phyloP scores from a whole-genome alignment of 2,329 filamentous ascomycete species.

The Coniochaeta prunicola region DNA sequence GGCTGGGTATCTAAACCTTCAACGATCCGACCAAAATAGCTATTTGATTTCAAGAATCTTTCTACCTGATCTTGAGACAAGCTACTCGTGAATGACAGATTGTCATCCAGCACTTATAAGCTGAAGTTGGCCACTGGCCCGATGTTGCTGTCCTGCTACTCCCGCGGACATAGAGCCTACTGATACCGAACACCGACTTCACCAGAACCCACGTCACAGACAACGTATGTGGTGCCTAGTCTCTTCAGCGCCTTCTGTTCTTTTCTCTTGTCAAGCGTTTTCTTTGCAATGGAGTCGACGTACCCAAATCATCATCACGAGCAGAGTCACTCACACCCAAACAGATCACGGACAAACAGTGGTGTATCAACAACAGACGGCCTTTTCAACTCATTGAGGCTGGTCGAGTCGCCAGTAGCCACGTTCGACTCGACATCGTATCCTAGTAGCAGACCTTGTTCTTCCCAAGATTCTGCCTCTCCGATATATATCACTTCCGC shows the following conservation, averaged over 20 bases:
- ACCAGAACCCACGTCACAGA: neutral
- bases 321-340: conserved; percentile 16
- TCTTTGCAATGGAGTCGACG: conserved; percentile 12
- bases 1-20: conserved; percentile 2
- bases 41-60: conserved; percentile 1
- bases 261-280: neutral
- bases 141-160: neutral
- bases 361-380: conserved; percentile 15
- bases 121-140: neutral
- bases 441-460: conserved; percentile 13
- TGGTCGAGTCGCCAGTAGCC: conserved; percentile 10
- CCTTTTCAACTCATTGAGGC: conserved; percentile 14
- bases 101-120: conserved; percentile 1
- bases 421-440: conserved; percentile 12
- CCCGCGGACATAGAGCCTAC: neutral
- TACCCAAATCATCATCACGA: conserved; percentile 11
- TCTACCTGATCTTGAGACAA: conserved; percentile 2
- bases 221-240: conserved; percentile 15
- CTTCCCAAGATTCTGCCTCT: conserved; percentile 12
- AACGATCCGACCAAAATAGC: conserved; percentile 2
- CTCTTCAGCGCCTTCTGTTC: conserved; percentile 4
- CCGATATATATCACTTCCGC: conserved; percentile 13
- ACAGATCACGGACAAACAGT: conserved; percentile 16
- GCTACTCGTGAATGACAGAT: neutral
- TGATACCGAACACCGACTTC: neutral